These are phyloP conservation scores for Lagenidium giganteum DNA, from an alignment of 352 stramenopile species.

Conservation along the genomic window DNA sequence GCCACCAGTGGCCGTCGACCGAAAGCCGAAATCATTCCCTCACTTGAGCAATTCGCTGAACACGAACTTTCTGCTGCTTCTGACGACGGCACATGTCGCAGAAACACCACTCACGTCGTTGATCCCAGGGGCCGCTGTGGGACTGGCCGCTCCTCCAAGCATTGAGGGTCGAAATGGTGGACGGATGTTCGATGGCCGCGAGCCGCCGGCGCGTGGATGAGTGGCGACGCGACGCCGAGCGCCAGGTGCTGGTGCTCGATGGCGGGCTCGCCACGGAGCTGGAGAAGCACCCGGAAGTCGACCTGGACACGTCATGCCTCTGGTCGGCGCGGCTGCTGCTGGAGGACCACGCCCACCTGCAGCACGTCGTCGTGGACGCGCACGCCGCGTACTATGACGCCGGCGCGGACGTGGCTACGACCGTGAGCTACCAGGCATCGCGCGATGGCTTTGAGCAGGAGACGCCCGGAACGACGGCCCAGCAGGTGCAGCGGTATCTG, in stretches of 20 bases:
- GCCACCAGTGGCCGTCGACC: too few species aligned
- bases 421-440: conserved; percentile 72
- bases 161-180: too few species aligned
- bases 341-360: conserved; percentile 34
- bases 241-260: conserved; percentile 54
- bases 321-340: conserved; percentile 57
- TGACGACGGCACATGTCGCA: too few species aligned
- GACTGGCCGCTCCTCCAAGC: too few species aligned
- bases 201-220: too few species aligned
- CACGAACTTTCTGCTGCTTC: too few species aligned
- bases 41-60: too few species aligned
- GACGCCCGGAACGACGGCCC: conserved; percentile 20
- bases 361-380: conserved; percentile 43
- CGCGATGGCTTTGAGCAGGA: conserved; percentile 65
- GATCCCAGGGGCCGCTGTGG: too few species aligned
- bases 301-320: conserved; percentile 31
- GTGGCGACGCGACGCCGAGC: too few species aligned
- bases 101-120: too few species aligned
- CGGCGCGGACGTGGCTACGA: conserved; percentile 67
- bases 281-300: conserved; percentile 48
- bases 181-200: too few species aligned
- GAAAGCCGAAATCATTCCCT: too few species aligned
- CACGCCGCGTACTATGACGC: conserved; percentile 64
- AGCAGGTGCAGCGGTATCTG: conserved; percentile 47
- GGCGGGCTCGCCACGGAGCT: conserved; percentile 59